phyloP scores from a whole-genome alignment of 768 basidiomycete genomes.

The Asterophora parasitica region DNA sequence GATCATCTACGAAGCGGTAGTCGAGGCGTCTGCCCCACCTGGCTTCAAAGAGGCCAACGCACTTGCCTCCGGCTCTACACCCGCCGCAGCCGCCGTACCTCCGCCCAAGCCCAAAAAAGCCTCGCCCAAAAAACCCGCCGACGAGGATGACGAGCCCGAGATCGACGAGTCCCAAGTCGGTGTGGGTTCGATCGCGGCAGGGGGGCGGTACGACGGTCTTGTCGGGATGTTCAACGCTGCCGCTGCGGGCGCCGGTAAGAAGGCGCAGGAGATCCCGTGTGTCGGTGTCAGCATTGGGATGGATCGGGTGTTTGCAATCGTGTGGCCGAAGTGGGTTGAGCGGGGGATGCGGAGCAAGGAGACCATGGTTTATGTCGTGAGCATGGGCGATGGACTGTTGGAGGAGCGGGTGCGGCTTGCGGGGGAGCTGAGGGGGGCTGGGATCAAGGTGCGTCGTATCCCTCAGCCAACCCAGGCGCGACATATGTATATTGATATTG shows the following conservation, averaged over 20 bases:
- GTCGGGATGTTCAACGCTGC: conserved; percentile 89
- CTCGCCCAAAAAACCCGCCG: conserved; percentile 43
- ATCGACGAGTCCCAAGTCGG: conserved; percentile 91
- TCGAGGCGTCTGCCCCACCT: conserved; percentile 91
- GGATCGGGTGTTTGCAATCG: conserved; percentile 87
- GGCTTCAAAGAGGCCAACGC: conserved; percentile 58
- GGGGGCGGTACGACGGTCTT: conserved; percentile 93
- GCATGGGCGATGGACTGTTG: conserved; percentile 83
- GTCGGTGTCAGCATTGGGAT: conserved; percentile 91
- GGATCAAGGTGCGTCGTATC: conserved; percentile 77
- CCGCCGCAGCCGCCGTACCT: conserved; percentile 27
- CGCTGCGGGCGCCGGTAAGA: conserved; percentile 71
- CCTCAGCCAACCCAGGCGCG: no score
- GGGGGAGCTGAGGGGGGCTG: conserved; percentile 75
- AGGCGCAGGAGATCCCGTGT: conserved; percentile 68
- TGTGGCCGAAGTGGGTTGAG: conserved; percentile 85
- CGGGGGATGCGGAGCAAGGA: conserved; percentile 78
- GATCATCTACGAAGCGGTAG: conserved; percentile 94
- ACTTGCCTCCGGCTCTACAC: conserved; percentile 38
- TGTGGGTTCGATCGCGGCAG: conserved; percentile 98
- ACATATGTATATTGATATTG: background rate
- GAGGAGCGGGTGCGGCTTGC: conserved; percentile 80
- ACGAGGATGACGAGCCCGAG: conserved; percentile 57
- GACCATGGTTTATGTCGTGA: conserved; percentile 92
- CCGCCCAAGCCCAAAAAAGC: conserved; percentile 28